Conservation (phyloP, 768 basidiomycete genomes). For the Serpula lacrymans region DNA sequence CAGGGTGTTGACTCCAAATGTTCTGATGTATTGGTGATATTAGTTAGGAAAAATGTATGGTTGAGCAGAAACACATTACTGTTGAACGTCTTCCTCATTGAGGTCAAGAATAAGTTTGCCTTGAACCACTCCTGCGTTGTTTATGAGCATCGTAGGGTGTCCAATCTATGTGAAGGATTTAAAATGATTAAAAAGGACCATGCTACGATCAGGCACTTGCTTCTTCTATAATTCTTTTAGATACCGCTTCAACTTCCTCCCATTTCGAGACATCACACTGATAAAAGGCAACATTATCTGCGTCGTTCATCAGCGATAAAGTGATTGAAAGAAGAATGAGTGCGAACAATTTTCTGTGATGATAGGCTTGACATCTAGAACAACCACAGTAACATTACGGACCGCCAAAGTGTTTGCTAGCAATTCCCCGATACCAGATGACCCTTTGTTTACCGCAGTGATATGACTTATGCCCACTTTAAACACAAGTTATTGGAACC, state of each 20-base stretch:
- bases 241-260: conserved; percentile 76
- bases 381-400: conserved; percentile 77
- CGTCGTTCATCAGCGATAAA: conserved; percentile 2
- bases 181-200: background rate
- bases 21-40: conserved; percentile 51
- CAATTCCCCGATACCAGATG: conserved; percentile 86
- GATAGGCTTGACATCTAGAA: conserved; percentile 81
- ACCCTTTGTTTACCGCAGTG: conserved; percentile 42
- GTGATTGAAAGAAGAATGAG: background rate
- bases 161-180: conserved; percentile 55
- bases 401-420: conserved; percentile 85
- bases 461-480: conserved; percentile 1
- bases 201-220: conserved; percentile 34
- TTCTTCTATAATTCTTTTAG: conserved; percentile 74
- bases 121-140: conserved; percentile 94
- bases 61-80: conserved; percentile 43
- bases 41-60: background rate
- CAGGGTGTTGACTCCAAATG: conserved; percentile 84
- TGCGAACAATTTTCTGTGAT: conserved; percentile 70
- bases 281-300: conserved; percentile 82
- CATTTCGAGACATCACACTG: conserved; percentile 90
- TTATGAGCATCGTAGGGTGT: conserved; percentile 84
- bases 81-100: conserved; percentile 68
- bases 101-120: conserved; percentile 85
- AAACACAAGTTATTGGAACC: conserved; percentile 11